Evolutionary conservation across 2,329 filamentous ascomycete genomes (phyloP), one percentile per base, ranked within the genome.

Genomic region (Cytospora paraplurivora): DNA sequence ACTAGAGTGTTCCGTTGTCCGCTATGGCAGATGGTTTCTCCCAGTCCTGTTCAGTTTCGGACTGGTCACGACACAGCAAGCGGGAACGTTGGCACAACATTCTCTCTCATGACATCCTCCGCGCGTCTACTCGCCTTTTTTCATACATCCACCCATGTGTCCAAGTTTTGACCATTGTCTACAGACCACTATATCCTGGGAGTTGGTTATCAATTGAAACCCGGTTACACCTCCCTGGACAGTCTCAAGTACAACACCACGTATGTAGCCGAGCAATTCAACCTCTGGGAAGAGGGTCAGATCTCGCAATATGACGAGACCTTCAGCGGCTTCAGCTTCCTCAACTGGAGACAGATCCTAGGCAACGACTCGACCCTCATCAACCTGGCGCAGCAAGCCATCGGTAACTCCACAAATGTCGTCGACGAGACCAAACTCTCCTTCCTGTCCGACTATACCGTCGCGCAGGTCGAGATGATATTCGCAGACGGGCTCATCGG

Each of bases 401-500:
- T 69, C 33, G 69, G 67, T 1, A 70, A 71, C 7, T 69, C 71
- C 3, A 65, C 67, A 4, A 73, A 72, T 38, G 70, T 71, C 44
- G 71, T 76, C 12, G 74, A 77, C 59, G 64, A 71, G 65, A 76
- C 76, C 63, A 80, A 80, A 68, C 65, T 81, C 1, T 67, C 75
- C 7, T 73, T 78, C 63, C 71, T 82, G 51, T 68, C 70, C 17
- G 69, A 79, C 59, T 63, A 66, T 5, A 62, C 66, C n/a, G 72
- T 79, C 8, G 76, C 78, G 0, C 76, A 79, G 63, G 67, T 78
- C 1, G 78, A 80, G 67, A 65, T 79, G 41, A 77, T 80, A 62
- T 78, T 81, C 67, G 77, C 76, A 0, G 78, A 81, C 64, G 77
- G 77, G 3, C 81, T 79, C 68, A 77, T 76, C 0, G 79, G 79